Percentiles rank a stretch among this genome's conserved stretches.
Conservation (phyloP, 768 basidiomycete species). For the Udeniomyces megalosporus region DNA sequence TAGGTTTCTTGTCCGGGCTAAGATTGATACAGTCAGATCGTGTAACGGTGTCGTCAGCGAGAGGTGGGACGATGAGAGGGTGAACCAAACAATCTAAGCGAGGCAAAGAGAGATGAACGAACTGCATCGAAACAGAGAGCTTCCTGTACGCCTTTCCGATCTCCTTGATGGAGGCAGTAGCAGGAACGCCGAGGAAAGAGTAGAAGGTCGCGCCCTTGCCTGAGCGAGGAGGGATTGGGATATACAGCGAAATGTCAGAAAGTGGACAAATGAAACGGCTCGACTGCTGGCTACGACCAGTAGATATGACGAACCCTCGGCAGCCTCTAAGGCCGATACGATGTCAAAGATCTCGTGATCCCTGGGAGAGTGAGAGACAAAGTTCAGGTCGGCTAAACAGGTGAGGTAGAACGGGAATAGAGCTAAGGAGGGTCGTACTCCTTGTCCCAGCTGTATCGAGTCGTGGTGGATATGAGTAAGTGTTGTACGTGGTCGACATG, state of each 20-base stretch:
- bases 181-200: conserved; percentile 69
- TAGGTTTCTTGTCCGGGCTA: conserved; percentile 88
- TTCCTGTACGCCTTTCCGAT: conserved; percentile 83
- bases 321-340: conserved; percentile 56
- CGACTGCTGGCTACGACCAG: neutral
- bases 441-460: too few species aligned
- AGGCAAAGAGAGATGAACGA: conserved; percentile 18
- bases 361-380: conserved; percentile 10
- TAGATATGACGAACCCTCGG: conserved; percentile 47
- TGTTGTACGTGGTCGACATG: neutral
- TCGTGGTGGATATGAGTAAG: too few species aligned
- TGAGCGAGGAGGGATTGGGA: conserved; percentile 20
- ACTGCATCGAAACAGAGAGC: conserved; percentile 82
- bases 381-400: conserved; percentile 7
- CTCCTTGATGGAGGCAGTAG: conserved; percentile 50
- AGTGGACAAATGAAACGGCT: neutral
- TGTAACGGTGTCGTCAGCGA: neutral
- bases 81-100: neutral
- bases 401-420: conserved; percentile 11
- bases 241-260: neutral
- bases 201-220: conserved; percentile 90
- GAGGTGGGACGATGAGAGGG: neutral
- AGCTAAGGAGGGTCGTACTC: conserved; percentile 5
- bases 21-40: too few species aligned
- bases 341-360: conserved; percentile 96